phyloP scores from a whole-genome alignment of 768 basidiomycete species.

The Kondoa malvinella region DNA sequence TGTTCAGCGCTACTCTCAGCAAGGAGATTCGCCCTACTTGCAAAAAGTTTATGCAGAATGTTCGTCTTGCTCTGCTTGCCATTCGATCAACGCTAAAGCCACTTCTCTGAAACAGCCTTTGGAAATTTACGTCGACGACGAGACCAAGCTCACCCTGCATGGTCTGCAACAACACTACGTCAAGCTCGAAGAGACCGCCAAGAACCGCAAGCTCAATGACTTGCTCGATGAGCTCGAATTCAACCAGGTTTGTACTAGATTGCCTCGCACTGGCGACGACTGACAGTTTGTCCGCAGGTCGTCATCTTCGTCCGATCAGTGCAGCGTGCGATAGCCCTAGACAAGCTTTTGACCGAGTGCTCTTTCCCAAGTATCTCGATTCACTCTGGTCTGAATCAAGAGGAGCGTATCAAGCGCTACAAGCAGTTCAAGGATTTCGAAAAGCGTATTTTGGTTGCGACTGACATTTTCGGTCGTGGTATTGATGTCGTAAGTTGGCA shows the following conservation, averaged over 20 bases:
- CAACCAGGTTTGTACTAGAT: constrained; percentile 54
- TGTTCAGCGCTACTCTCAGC: constrained; percentile 96
- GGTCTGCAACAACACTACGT: constrained; percentile 98
- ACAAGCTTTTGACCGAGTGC: constrained; percentile 87
- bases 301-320: constrained; percentile 99
- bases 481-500: constrained; percentile 56
- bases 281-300: constrained; percentile 44
- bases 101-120: constrained; percentile 50
- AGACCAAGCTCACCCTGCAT: constrained; percentile 93
- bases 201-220: constrained; percentile 95
- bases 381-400: constrained; percentile 83
- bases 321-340: constrained; percentile 84
- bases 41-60: constrained; percentile 99
- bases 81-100: neutral
- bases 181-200: constrained; percentile 80
- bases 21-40: constrained; percentile 95
- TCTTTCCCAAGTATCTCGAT: constrained; percentile 97
- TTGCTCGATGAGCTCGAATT: constrained; percentile 89
- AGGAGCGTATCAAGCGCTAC: constrained; percentile 90
- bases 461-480: constrained; percentile 97
- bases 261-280: neutral
- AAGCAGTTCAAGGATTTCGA: constrained; percentile 98
- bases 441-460: constrained; percentile 95
- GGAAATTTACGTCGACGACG: constrained; percentile 98
- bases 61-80: constrained; percentile 34